These are phyloP conservation scores for Zanthoxylum bungeanum DNA, from an alignment of 345 rosid genomes.

Conservation along the genomic window DNA sequence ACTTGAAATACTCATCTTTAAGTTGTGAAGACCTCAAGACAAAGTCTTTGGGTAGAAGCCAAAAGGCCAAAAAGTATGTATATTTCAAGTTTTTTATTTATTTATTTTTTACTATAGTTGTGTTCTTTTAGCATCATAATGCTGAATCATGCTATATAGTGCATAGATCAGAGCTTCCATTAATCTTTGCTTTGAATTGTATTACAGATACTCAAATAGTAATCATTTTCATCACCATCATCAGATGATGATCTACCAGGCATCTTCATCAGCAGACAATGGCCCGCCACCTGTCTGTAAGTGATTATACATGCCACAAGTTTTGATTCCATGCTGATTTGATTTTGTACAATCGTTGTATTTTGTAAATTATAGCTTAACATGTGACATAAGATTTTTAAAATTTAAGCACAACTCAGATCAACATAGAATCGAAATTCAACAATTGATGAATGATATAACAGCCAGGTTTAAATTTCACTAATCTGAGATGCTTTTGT, in stretches of 20 bases:
- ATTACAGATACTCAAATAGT: too few species aligned
- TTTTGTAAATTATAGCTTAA: too few species aligned
- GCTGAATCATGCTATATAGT: not conserved
- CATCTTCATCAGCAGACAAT: not conserved
- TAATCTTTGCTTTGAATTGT: not conserved
- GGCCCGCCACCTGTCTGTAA: not conserved
- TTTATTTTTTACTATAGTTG: rapidly evolving
- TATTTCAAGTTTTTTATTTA: too few species aligned
- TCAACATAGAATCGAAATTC: too few species aligned
- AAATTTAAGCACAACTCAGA: too few species aligned
- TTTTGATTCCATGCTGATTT: too few species aligned
- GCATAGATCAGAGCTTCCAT: not conserved
- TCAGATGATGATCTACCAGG: too few species aligned
- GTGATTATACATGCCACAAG: not conserved
- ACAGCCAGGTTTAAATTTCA: not conserved
- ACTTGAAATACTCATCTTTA: not conserved
- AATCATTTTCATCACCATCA: too few species aligned
- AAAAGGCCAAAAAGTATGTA: not conserved
- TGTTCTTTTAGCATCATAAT: not conserved
- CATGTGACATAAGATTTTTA: too few species aligned
- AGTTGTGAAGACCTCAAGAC: not conserved
- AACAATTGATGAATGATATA: too few species aligned
- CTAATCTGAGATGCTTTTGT: not conserved
- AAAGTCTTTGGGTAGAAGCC: not conserved
- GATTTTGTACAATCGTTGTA: too few species aligned